A percentile compares a stretch with the other conserved stretches of the same genome.
Evolutionary conservation across 441 rosid species (phyloP).

Genomic region (Gossypium gossypioides): DNA sequence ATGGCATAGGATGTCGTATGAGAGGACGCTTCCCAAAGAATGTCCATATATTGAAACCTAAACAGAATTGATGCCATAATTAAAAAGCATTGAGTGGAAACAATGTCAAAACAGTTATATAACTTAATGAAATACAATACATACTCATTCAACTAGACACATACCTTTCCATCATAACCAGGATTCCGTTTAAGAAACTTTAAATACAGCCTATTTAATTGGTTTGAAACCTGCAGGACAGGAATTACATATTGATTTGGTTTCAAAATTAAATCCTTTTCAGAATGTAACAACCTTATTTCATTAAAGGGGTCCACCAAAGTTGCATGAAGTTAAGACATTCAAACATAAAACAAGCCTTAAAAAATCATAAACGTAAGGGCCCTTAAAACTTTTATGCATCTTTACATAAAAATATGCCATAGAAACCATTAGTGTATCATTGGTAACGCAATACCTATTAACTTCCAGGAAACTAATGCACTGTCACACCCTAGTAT

Average conservation of each 20-base stretch:
- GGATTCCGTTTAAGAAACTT: conserved; percentile 85
- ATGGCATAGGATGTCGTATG: conserved; percentile 93
- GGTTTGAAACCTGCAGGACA: conserved; percentile 71
- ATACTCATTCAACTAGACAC: conserved; percentile 15
- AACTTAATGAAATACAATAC: neutral
- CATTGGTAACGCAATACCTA: neutral
- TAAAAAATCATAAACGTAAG: neutral
- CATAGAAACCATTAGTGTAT: neutral
- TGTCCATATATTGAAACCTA: conserved; percentile 91
- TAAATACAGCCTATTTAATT: conserved; percentile 61
- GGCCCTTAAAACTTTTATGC: neutral
- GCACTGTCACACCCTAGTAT: neutral
- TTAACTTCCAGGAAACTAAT: neutral
- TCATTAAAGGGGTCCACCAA: neutral
- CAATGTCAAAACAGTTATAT: neutral
- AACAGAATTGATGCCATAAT: conserved; percentile 10
- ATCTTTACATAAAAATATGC: neutral
- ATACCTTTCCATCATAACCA: conserved; percentile 93
- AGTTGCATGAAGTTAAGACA: neutral
- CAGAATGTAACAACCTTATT: neutral
- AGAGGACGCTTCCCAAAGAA: conserved; percentile 90
- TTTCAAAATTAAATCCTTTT: neutral
- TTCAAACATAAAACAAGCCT: neutral
- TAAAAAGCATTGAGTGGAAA: neutral
- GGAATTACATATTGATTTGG: conserved; percentile 3